Evolutionary conservation across 2,329 filamentous ascomycete genomes (phyloP).

Genomic region (Colletotrichum sp.): DNA sequence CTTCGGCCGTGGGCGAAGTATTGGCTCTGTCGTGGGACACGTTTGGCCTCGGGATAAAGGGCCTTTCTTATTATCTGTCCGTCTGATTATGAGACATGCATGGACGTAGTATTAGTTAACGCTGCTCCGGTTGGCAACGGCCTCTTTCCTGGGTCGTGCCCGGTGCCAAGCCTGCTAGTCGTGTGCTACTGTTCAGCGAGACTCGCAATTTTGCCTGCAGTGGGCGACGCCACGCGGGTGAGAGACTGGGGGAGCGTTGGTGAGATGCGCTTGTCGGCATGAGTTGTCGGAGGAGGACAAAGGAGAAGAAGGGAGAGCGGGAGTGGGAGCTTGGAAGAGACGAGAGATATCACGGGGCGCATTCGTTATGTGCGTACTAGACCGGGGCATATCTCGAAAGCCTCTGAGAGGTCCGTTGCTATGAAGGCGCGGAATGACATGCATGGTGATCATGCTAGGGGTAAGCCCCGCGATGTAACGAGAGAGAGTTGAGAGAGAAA

Average conservation of each 20-base stretch:
- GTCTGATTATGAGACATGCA: background rate
- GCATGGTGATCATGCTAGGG: slow-evolving; percentile 6
- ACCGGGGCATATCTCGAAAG: background rate
- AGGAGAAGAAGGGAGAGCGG: background rate
- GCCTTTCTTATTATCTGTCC: background rate
- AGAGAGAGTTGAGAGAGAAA: background rate
- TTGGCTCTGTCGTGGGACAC: background rate
- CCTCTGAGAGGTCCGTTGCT: background rate
- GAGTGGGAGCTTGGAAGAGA: background rate
- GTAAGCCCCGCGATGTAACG: slow-evolving; percentile 1
- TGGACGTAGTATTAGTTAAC: background rate
- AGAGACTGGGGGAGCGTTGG: background rate
- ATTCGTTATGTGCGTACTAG: background rate
- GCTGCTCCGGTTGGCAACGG: background rate
- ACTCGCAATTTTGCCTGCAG: slow-evolving; percentile 4
- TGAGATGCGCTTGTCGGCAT: background rate
- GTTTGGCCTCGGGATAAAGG: background rate
- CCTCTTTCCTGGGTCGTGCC: background rate
- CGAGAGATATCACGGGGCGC: background rate
- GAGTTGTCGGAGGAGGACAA: background rate
- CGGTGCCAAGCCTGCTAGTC: background rate
- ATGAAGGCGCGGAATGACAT: background rate
- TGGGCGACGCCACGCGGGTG: slow-evolving; percentile 10
- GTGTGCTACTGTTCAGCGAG: background rate
- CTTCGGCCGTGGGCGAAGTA: background rate